Conservation (phyloP, 2,329 filamentous ascomycete genomes). For the Amauroascus niger region DNA sequence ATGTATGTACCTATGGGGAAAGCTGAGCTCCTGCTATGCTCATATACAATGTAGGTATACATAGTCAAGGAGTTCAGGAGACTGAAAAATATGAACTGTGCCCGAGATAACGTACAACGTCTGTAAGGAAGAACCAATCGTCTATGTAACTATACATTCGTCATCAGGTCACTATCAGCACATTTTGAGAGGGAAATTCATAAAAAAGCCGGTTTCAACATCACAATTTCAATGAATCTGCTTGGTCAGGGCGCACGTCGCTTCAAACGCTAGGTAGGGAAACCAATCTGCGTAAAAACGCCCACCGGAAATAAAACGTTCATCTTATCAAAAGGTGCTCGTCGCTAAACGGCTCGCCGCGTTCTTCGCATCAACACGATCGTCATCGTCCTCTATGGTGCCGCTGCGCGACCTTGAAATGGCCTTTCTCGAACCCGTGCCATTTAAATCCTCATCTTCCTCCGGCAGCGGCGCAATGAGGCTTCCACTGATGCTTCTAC, state of each 20-base stretch:
- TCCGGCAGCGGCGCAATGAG: constrained; percentile 56
- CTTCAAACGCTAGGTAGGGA: neutral
- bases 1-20: neutral
- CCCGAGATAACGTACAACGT: neutral
- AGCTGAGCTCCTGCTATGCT: too few relatives aligned
- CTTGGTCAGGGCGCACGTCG: neutral
- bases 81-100: constrained; percentile 11
- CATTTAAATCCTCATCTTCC: constrained; percentile 48
- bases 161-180: constrained; percentile 3
- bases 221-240: neutral
- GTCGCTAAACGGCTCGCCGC: constrained; percentile 87
- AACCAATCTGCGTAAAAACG: neutral
- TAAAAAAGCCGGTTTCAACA: neutral
- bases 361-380: constrained; percentile 89
- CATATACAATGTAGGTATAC: neutral
- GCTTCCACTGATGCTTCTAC: constrained; percentile 65
- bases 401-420: constrained; percentile 41
- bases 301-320: neutral
- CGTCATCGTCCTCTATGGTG: constrained; percentile 60
- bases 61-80: neutral
- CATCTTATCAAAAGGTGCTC: constrained; percentile 69
- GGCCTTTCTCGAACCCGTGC: constrained; percentile 33
- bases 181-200: neutral
- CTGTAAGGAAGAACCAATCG: neutral
- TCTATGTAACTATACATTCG: constrained; percentile 3